Base-by-base conservation (phyloP, 2,329 filamentous ascomycete genomes). In the Fusarium sp. region DNA sequence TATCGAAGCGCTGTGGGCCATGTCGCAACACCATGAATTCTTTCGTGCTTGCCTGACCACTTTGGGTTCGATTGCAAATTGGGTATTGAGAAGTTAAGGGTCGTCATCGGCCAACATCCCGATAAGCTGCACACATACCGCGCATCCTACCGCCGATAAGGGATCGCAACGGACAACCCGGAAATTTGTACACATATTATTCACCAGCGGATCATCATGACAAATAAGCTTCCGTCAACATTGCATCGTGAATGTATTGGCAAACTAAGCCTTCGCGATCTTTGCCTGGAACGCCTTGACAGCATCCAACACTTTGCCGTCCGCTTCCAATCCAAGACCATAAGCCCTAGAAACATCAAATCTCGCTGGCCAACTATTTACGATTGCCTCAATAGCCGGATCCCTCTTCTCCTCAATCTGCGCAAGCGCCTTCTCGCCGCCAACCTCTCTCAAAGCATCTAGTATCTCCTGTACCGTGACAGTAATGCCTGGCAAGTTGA, bases 401-500 rank as follows among this genome's bases (percentile, higher is more conserved):
- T 88, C 85, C 41, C 83, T 83, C 71, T 84, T 82, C 73, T 89
- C 73, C 62, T 84, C 82, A 16, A 89, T 82, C 31, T 85, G 78
- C 6, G 63, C 77, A 47, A 85, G 73, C 28, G 82, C 81, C 57
- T 86, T 82, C 53, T 81, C 77, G 0, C 87, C 87, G 6, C 85
- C 86, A 28, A 89, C 82, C 26, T 82, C 77, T 61, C 82, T 81
- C 66, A 89, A 68, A 0, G 86, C 86, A 57, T 87, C 83, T 54
- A 89, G 74, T 76, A 89, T 88, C 65, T 89, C 81, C 60, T 86
- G 82, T 26, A 89, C 83, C 2, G 83, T 86, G 2, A 88, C 85
- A 14, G 85, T 86, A 53, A 87, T 75, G 59, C 87, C 87, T 0
- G 87, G 87, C 3, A 88, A 78, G 60, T 89, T 88, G 31, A 89